A percentile compares a stretch with the other conserved stretches of the same genome.
Evolutionary conservation across 768 basidiomycete genomes (phyloP).

Genomic region (Suillus subaureus): DNA sequence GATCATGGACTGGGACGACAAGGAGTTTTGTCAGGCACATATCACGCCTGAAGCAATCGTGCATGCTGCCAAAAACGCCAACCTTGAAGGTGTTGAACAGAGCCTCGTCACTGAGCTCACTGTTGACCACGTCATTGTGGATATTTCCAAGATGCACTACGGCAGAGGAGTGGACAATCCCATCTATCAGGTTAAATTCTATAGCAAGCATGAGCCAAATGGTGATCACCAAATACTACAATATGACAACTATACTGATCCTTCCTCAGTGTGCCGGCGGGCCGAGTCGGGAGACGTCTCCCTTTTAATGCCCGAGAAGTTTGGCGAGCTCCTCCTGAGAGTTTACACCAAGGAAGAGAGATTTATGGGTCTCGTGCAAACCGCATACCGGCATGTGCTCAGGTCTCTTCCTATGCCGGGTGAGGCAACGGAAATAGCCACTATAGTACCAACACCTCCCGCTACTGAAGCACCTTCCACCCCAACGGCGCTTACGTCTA

Average conservation of each 20-base stretch:
- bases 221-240: conserved; percentile 39
- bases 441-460: conserved; percentile 34
- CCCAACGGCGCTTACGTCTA: conserved; percentile 30
- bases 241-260: not conserved
- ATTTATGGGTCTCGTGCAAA: conserved; percentile 66
- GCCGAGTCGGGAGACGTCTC: conserved; percentile 64
- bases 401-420: conserved; percentile 17
- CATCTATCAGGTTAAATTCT: conserved; percentile 69
- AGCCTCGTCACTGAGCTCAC: conserved; percentile 38
- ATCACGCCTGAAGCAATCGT: conserved; percentile 48
- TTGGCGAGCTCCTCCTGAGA: conserved; percentile 70
- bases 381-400: conserved; percentile 58
- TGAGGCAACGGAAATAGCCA: conserved; percentile 7
- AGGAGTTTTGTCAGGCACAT: conserved; percentile 22
- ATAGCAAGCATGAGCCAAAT: conserved; percentile 63
- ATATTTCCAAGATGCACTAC: conserved; percentile 68
- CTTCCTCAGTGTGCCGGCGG: conserved; percentile 40
- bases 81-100: conserved; percentile 26
- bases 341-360: conserved; percentile 66
- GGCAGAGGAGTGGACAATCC: conserved; percentile 76
- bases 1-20: conserved; percentile 40
- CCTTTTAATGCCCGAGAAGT: conserved; percentile 60
- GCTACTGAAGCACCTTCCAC: conserved; percentile 41
- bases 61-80: conserved; percentile 37
- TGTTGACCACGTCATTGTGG: conserved; percentile 61